phyloP scores from a whole-genome alignment of 2,329 filamentous ascomycete genomes.

The Colletotrichum acutatum region DNA sequence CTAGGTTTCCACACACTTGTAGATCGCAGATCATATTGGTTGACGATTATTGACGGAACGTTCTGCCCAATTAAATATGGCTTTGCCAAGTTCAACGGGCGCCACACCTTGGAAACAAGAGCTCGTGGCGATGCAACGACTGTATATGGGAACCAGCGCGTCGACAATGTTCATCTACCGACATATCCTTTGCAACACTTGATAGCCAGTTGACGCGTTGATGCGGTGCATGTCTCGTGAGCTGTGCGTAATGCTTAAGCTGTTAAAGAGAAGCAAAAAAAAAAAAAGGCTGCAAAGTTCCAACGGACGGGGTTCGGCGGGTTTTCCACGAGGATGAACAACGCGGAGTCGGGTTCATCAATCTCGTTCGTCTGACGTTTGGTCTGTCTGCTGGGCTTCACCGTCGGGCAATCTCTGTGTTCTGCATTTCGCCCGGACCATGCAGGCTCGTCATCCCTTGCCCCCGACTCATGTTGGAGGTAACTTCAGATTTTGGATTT shows the following conservation, averaged over 20 bases:
- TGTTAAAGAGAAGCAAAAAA: background rate
- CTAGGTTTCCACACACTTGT: background rate
- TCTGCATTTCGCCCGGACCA: constrained; percentile 10
- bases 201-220: background rate
- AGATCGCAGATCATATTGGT: constrained; percentile 22
- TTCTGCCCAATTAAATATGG: background rate
- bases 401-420: background rate
- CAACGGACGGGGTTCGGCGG: constrained; percentile 4
- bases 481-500: constrained; percentile 9
- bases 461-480: constrained; percentile 13
- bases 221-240: background rate
- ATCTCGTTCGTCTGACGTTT: constrained; percentile 27
- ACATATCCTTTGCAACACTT: background rate
- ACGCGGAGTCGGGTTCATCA: constrained; percentile 10
- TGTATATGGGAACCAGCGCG: background rate
- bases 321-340: background rate
- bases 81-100: background rate
- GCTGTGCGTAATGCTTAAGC: background rate
- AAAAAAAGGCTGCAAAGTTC: background rate
- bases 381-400: background rate
- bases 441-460: constrained; percentile 10
- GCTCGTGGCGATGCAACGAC: background rate
- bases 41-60: background rate
- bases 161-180: background rate
- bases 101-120: background rate